A percentile compares a stretch with the other conserved stretches of the same genome.
Evolutionary conservation across 208 protist genomes (phyloP).

Genomic region (Leishmania gerbilli): DNA sequence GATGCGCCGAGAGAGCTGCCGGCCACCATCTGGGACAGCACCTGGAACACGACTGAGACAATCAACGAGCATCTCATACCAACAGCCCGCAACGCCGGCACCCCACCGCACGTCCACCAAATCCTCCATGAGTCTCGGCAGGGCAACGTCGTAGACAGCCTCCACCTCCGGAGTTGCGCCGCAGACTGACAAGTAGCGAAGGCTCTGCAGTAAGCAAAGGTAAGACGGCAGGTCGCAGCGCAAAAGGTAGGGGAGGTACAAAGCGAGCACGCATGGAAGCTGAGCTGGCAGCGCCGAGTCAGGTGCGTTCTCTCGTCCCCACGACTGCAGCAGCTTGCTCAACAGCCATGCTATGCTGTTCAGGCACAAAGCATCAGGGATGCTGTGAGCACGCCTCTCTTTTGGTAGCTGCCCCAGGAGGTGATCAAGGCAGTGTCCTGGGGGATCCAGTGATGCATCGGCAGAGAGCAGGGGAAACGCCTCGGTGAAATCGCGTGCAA

Average conservation of each 20-base stretch:
- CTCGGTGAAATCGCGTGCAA: slow-evolving; percentile 3
- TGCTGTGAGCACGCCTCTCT: background rate
- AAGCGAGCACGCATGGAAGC: slow-evolving; percentile 20
- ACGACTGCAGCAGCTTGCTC: slow-evolving; percentile 16
- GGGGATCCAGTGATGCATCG: slow-evolving; percentile 13
- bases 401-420: background rate
- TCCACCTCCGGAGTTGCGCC: slow-evolving; percentile 10
- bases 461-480: background rate
- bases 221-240: slow-evolving; percentile 30
- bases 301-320: slow-evolving; percentile 6
- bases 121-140: slow-evolving; percentile 25
- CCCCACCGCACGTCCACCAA: slow-evolving; percentile 17
- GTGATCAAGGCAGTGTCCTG: slow-evolving; percentile 18
- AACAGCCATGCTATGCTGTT: slow-evolving; percentile 3
- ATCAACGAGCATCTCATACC: slow-evolving; percentile 7
- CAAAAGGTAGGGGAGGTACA: slow-evolving; percentile 26
- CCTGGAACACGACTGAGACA: slow-evolving; percentile 1
- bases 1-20: slow-evolving; percentile 16
- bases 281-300: slow-evolving; percentile 15
- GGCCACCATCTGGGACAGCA: background rate
- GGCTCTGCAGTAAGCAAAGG: slow-evolving; percentile 8
- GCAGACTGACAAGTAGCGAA: background rate
- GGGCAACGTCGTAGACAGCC: slow-evolving; percentile 15
- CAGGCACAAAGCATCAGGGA: slow-evolving; percentile 17
- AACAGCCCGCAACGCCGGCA: background rate